phyloP scores from a whole-genome alignment of 23 red algal species.

The Cyanidioschyzon merolae region DNA sequence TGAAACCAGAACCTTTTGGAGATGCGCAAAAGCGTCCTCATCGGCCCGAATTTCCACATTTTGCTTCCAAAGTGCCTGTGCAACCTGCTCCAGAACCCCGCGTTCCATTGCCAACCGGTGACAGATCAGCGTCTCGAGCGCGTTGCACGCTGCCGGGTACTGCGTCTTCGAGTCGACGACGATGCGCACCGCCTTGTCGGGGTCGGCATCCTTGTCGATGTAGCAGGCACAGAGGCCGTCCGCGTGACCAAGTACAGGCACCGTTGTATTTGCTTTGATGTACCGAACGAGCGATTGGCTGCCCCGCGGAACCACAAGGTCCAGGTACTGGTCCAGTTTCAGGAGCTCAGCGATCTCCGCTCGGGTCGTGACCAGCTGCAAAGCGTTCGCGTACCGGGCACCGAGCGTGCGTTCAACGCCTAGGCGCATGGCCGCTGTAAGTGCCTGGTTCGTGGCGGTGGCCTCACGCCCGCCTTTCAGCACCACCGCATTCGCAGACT shows the following conservation, averaged over 20 bases:
- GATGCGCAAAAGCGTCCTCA: conserved; percentile 23
- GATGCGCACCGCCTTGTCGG: conserved; percentile 40
- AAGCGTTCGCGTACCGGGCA: conserved; percentile 47
- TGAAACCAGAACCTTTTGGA: conserved; percentile 11
- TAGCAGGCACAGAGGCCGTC: conserved; percentile 88
- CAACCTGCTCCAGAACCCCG: conserved; percentile 13
- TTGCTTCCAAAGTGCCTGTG: conserved; percentile 26
- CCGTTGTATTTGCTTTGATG: conserved; percentile 53
- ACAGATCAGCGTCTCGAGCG: conserved; percentile 76
- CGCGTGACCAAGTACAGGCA: conserved; percentile 59
- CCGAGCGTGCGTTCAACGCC: conserved; percentile 36
- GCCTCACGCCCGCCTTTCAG: conserved; percentile 93
- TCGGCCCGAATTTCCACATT: conserved; percentile 58
- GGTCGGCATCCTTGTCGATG: conserved; percentile 61
- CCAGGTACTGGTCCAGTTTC: conserved; percentile 60
- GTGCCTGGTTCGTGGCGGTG: conserved; percentile 45
- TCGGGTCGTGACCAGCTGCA: conserved; percentile 78
- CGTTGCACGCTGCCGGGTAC: conserved; percentile 93
- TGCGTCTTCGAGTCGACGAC: conserved; percentile 95
- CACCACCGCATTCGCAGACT: conserved; percentile 80
- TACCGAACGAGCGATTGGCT: conserved; percentile 74
- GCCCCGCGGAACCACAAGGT: conserved; percentile 91
- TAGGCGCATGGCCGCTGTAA: conserved; percentile 44
- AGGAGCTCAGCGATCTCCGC: conserved; percentile 69
- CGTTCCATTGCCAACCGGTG: conserved; percentile 26